Base-by-base conservation (phyloP, 2,329 filamentous ascomycete species). In the Periconia macrospinosa region DNA sequence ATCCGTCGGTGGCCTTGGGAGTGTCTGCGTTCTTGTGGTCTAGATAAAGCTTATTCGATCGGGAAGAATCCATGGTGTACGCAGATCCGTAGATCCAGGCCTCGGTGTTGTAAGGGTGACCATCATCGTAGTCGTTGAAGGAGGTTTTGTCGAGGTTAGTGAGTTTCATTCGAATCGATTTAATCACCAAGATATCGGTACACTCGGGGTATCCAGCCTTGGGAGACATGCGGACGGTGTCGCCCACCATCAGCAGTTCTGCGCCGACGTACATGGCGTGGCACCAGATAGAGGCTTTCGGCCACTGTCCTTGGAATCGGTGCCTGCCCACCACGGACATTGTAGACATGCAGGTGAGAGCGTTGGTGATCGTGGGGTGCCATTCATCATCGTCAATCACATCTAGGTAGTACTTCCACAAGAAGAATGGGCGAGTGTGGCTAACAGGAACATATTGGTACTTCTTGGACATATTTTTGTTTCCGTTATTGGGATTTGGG, bases 211-310 rank as follows among this genome's bases (percentile, higher is more conserved):
- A 50, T 17, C 54, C 52, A 41, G 41, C 23, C 50, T 61, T 61
- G 2, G 69, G 73, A 0, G 70, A 53, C 2, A 87, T 66, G 6
- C 83, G 81, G 2, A 86, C 78, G 0, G 75, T 70, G 55, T 87
- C 85, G 1, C 82, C 82, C 5, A 80, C 65, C 6, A 76, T 71
- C 11, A 86, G 64, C 30, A 86, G 70, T 61, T 87, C 85, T 2
- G 79, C 63, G 0, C 85, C 84, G 2, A 87, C 65, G 55, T 79
- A 86, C 7, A 86, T 75, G 0, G 80, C 83, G 46, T 77, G 75
- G 53, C 77, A 81, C 49, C 76, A 78, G n/a, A 87, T 75, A 0
- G 69, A 74, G 0, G 81, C 82, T 15, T 80, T 67, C 0, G 83
- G 82, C 82, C 83, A 86, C 1, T 58, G 66, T 0, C 84, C 84